A percentile compares a stretch with the other conserved stretches of the same genome.
phyloP scores from a whole-genome alignment of 2,329 filamentous ascomycete species.

The Cladosporium sp. region DNA sequence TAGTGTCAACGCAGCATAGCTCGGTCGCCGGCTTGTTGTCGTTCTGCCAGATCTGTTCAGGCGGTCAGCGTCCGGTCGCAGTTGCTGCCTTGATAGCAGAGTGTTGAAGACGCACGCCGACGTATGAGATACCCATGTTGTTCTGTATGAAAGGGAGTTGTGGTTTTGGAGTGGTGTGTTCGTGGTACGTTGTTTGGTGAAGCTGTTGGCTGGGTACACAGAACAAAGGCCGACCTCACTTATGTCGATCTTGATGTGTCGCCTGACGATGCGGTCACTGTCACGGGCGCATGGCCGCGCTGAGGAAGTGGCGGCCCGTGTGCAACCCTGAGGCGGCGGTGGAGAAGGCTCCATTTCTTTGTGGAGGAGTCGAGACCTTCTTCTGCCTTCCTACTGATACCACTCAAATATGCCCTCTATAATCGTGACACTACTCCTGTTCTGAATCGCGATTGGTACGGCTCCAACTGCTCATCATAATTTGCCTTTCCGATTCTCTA shows the following conservation, averaged over 20 bases:
- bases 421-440: neutral
- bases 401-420: neutral
- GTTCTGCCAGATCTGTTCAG: conserved; percentile 73
- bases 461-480: neutral
- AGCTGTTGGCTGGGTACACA: neutral
- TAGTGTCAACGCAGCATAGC: conserved; percentile 73
- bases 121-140: conserved; percentile 84
- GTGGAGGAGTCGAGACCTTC: neutral
- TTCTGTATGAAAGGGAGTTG: conserved; percentile 26
- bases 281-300: neutral
- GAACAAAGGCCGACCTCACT: conserved; percentile 1
- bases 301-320: conserved; percentile 8
- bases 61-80: conserved; percentile 16
- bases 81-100: conserved; percentile 24
- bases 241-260: neutral
- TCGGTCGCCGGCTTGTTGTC: conserved; percentile 73
- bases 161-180: neutral
- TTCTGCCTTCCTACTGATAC: neutral
- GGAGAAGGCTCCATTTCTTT: conserved; percentile 1
- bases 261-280: conserved; percentile 5
- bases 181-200: neutral
- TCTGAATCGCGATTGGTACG: neutral
- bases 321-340: neutral
- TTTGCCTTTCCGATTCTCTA: neutral
- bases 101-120: conserved; percentile 64